Conservation (phyloP, 371 early-diverging fungal species). For the Mucor mucedo region DNA sequence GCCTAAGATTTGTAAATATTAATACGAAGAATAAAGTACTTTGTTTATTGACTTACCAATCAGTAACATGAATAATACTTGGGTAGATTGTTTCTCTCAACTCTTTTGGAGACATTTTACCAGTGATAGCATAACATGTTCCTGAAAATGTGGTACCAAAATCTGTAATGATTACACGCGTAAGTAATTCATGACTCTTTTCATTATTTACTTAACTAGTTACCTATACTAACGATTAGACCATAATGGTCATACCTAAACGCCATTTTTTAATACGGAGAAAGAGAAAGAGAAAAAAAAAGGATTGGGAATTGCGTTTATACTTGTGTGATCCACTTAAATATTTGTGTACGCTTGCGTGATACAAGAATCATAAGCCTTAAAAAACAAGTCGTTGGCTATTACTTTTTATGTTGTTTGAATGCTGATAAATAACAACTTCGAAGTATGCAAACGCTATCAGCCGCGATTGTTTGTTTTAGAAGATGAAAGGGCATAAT, state of each 20-base stretch:
- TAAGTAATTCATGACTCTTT: no score
- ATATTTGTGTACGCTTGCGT: not conserved
- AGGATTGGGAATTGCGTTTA: not conserved
- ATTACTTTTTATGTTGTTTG: no score
- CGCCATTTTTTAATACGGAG: not conserved
- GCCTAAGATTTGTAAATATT: not conserved
- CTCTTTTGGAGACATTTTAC: not conserved
- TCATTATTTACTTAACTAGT: not conserved
- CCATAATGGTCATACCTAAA: not conserved
- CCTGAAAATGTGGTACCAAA: slow-evolving; percentile 24
- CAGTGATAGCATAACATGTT: slow-evolving; percentile 10
- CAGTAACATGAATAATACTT: not conserved
- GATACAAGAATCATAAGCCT: not conserved
- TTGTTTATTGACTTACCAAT: not conserved
- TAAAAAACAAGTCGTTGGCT: no score
- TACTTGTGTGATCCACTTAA: not conserved
- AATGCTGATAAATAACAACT: no score
- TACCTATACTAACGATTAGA: slow-evolving; percentile 11
- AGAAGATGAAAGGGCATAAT: no score
- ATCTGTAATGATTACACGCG: slow-evolving; percentile 7
- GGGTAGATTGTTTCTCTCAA: not conserved
- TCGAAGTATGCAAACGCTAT: no score
- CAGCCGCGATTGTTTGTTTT: no score
- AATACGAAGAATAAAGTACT: not conserved
- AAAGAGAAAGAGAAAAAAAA: slow-evolving; percentile 2